Evolutionary conservation across 352 stramenopile genomes (phyloP).

Genomic region (Globisporangium solare): DNA sequence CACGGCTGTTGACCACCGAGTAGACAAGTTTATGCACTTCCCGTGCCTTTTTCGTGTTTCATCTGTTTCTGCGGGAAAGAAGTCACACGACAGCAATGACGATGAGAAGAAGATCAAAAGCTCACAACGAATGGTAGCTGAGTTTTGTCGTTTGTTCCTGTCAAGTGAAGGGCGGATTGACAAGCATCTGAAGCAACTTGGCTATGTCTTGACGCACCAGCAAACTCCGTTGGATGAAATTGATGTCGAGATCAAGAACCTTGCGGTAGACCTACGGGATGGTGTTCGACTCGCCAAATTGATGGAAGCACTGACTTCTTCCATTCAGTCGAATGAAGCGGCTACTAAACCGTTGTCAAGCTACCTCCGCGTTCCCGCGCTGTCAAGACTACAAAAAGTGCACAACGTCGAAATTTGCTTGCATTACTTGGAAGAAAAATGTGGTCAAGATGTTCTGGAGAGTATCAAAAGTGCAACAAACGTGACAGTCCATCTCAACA

Average conservation of each 20-base stretch:
- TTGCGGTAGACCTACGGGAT: conserved; percentile 95
- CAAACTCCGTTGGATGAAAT: conserved; percentile 95
- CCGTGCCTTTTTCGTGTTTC: conserved; percentile 87
- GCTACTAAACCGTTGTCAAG: conserved; percentile 43
- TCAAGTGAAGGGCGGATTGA: conserved; percentile 93
- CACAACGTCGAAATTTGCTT: conserved; percentile 95
- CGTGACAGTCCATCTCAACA: conserved; percentile 8
- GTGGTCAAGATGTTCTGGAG: conserved; percentile 46
- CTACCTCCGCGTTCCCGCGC: conserved; percentile 90
- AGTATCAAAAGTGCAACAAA: conserved; percentile 35
- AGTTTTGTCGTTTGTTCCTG: conserved; percentile 92
- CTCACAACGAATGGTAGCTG: conserved; percentile 87
- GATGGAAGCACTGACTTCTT: conserved; percentile 84
- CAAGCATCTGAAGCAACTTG: conserved; percentile 87
- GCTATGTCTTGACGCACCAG: conserved; percentile 86
- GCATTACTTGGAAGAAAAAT: conserved; percentile 74
- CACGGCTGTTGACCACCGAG: conserved; percentile 59
- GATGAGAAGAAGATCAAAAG: conserved; percentile 79
- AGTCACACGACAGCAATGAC: conserved; percentile 7
- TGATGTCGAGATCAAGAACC: conserved; percentile 88
- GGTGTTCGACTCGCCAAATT: conserved; percentile 91
- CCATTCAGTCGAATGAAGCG: conserved; percentile 12
- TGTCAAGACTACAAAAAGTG: conserved; percentile 94
- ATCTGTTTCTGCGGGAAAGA: conserved; percentile 9
- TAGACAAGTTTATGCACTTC: conserved; percentile 78